Conservation (phyloP, 805 yeast species). For the Blastobotrys parvus region DNA sequence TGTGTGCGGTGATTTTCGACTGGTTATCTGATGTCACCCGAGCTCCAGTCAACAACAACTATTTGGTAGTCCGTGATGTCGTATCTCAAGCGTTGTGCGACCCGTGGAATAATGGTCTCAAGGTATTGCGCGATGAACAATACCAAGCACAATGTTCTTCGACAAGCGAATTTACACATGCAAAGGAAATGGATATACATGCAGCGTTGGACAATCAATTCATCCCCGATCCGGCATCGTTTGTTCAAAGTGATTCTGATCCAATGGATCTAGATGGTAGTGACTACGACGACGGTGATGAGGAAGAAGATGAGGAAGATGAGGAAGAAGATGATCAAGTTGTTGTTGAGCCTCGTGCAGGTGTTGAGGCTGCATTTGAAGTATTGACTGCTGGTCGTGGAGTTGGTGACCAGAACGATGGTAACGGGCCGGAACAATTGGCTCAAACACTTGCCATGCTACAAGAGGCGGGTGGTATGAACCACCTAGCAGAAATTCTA, state of each 20-base stretch:
- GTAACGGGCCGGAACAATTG: no score
- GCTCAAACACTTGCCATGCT: no score
- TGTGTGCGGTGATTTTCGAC: constrained; percentile 61
- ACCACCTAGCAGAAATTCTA: no score
- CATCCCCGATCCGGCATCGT: constrained; percentile 9
- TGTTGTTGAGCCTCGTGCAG: no score
- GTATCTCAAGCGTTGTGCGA: constrained; percentile 51
- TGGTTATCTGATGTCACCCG: constrained; percentile 57
- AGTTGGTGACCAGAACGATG: no score
- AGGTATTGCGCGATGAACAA: constrained; percentile 7
- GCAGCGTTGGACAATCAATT: constrained; percentile 11
- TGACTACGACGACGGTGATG: constrained; percentile 3
- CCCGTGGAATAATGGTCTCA: constrained; percentile 53
- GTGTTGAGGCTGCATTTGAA: no score
- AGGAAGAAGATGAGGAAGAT: background rate
- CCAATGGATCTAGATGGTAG: constrained; percentile 1
- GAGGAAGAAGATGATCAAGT: background rate
- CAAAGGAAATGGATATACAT: constrained; percentile 3
- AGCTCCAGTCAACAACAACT: constrained; percentile 44
- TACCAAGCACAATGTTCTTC: background rate
- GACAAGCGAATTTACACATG: background rate
- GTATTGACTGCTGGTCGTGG: no score
- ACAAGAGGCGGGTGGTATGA: no score
- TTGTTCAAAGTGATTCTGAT: background rate
- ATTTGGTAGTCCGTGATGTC: constrained; percentile 38